Evolutionary conservation across 441 rosid genomes (phyloP), one percentile per base, ranked within the genome.

Genomic region (Aquilaria agallochum): DNA sequence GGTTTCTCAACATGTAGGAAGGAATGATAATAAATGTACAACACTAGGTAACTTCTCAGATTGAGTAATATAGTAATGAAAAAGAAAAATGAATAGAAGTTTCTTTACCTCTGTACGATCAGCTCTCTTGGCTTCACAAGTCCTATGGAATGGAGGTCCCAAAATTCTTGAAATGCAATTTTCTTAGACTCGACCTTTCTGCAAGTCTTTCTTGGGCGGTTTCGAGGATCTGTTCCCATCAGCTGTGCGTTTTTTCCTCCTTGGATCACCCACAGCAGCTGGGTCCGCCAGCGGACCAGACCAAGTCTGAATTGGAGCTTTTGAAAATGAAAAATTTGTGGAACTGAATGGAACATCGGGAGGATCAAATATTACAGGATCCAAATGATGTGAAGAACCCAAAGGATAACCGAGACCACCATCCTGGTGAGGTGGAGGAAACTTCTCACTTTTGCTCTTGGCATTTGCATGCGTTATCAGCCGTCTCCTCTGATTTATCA

Each of bases 361-460:
- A 9, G 78, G 82, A 53, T 74, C 84, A 55, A 65, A 73, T 36
- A 36, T 2, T 60, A 56, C 68, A 4, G 80, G 78, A 70, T 81
- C 85, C 9, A 81, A 75, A 49, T 81, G 84, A 68, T 74, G 78
- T 2, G 73, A 66, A 32, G 81, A 68, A 45, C 79, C 84, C 62
- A 80, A 44, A 51, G 75, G 72, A 64, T 74, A 80, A 33, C 84
- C 84, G 42, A 80, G 77, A 9, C 78, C 20, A 51, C 84, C 84
- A 53, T 80, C 84, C 64, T 80, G 80, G 74, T 80, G 84, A 2
- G 82, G 84, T 34, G 84, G 84, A 12, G 84, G 84, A 66, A 80
- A 80, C 57, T 80, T 80, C 73, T 80, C 84, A 11, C 84, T 80
- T 70, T 80, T 80, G 72, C 84, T 80, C 80, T 80, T 80, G 6